A percentile compares a stretch with the other conserved stretches of the same genome.
Evolutionary conservation across 345 rosid species (phyloP).

Genomic region (Eucalyptus sideroxylon): DNA sequence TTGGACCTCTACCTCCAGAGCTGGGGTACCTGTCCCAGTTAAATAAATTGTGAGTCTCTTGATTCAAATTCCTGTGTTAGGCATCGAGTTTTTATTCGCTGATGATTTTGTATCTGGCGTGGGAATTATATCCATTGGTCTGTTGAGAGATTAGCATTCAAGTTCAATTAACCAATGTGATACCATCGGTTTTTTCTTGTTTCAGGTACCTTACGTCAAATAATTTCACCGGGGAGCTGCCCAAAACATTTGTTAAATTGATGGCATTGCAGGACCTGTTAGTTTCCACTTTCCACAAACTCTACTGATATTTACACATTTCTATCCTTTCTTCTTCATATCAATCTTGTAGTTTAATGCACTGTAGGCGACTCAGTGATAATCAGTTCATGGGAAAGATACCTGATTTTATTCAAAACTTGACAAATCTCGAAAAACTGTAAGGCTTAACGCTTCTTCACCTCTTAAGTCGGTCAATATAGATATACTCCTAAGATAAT

Average conservation of each 20-base stretch:
- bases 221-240: neutral
- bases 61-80: neutral
- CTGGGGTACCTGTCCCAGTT: neutral
- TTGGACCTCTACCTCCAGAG: neutral
- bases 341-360: neutral
- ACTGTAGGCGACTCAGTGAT: neutral
- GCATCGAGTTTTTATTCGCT: neutral
- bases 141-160: neutral
- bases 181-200: neutral
- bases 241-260: neutral
- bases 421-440: neutral
- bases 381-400: neutral
- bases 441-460: too few relatives aligned
- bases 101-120: neutral
- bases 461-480: too few relatives aligned
- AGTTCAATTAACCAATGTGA: neutral
- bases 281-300: neutral
- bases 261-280: neutral
- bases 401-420: neutral
- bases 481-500: too few relatives aligned
- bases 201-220: neutral
- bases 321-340: neutral
- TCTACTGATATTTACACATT: neutral
- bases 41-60: neutral
- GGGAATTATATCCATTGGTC: neutral